A percentile compares a stretch with the other conserved stretches of the same genome.
These are phyloP conservation scores for Penstemon barbatus DNA, from an alignment of 257 asterid genomes.

Conservation along the genomic window DNA sequence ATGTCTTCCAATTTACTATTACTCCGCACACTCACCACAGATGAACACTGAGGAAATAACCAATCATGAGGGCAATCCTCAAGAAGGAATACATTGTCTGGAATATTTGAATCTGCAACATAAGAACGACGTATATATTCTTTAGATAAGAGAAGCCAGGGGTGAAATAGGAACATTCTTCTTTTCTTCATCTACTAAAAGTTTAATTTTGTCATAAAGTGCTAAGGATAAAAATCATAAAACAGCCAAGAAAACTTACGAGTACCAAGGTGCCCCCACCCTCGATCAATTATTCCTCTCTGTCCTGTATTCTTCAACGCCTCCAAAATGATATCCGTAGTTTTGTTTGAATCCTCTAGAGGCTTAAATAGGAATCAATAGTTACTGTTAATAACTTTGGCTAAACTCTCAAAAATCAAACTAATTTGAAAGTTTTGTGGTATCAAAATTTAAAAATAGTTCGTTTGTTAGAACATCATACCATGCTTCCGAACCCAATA, in stretches of 20 bases:
- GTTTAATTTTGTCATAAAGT: background rate
- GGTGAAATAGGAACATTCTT: background rate
- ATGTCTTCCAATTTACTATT: background rate
- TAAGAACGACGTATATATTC: background rate
- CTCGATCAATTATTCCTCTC: constrained; percentile 95
- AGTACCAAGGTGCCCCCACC: constrained; percentile 98
- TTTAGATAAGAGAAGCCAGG: background rate
- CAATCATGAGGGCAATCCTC: constrained; percentile 98
- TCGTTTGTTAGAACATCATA: constrained; percentile 31
- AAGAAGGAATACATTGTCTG: constrained; percentile 70
- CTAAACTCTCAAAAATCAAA: constrained; percentile 7
- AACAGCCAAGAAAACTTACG: constrained; percentile 51
- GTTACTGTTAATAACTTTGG: constrained; percentile 12
- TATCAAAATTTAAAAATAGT: no score
- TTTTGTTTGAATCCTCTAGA: constrained; percentile 79
- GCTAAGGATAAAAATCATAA: background rate
- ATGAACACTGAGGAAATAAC: constrained; percentile 95
- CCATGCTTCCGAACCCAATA: constrained; percentile 99
- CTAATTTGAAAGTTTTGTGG: background rate
- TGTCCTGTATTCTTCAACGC: constrained; percentile 83
- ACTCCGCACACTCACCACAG: constrained; percentile 67
- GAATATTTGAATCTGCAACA: constrained; percentile 66
- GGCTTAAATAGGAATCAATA: constrained; percentile 54
- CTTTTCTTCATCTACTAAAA: background rate
- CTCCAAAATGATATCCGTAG: constrained; percentile 74